Evolutionary conservation across 805 yeast genomes (phyloP), one percentile per base, ranked within the genome.

Genomic region (Myxozyma lipomycoides): DNA sequence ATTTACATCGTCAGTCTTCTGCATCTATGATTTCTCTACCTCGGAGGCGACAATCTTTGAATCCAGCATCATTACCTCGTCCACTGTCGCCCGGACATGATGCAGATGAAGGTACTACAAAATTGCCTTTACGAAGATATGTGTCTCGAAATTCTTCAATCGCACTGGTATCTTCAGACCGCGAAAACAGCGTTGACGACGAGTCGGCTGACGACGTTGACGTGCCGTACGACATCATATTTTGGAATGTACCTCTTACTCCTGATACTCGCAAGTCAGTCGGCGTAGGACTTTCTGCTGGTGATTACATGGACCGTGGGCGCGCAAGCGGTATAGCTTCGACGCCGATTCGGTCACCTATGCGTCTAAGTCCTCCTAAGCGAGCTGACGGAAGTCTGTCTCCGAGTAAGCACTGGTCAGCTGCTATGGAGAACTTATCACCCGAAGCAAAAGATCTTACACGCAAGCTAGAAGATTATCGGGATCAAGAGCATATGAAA

Each of bases 241-340:
- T 82, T 51, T 83, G 71, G 66, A 82, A 83, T 59, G 84, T 83
- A 18, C 89, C 89, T 2, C 66, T 79, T 46, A 74, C 84, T 0
- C 82, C 79, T 43, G 75, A 30, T n/a, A 12, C 32, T 28, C 32
- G 32, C 32, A 7, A 12, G 32, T 9, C 12, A 7, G 46, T 30
- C 17, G 39, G 37, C 19, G 35, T 6, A 21, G 3, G 38, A 17
- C 37, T n/a, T 35, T 23, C 37, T 7, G 10, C 4, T 43, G 44
- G 5, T 17, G 25, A 23, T 17, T 25, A 41, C 19, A 24, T 41
- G 12, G 36, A 9, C 22, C 9, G 40, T 30, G 15, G 19, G 34
- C 10, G 28, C 26, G 36, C 15, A 21, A 15, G 26, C 19, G 26
- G 44, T 21, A 7, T 32, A 28, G n/a, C 15, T 18, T 28, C 43